phyloP scores from a whole-genome alignment of 345 rosid species.

The Microcos paniculata region DNA sequence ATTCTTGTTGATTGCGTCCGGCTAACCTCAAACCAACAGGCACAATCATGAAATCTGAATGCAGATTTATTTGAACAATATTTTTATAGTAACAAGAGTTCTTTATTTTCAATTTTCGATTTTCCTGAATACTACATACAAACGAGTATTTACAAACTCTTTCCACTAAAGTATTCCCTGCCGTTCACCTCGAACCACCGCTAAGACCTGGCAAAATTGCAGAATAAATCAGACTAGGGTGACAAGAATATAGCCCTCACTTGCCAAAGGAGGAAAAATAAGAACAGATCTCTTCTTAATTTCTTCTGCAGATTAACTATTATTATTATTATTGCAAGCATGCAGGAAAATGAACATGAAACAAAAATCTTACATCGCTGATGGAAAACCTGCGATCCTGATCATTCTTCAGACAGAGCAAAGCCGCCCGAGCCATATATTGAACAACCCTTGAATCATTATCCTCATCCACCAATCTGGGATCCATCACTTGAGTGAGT shows the following conservation, averaged over 20 bases:
- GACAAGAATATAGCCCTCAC: background rate
- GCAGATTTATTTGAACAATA: background rate
- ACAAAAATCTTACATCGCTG: constrained; percentile 30
- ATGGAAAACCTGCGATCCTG: constrained; percentile 20
- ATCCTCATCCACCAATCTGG: constrained; percentile 27
- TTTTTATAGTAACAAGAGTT: background rate
- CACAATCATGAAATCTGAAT: background rate
- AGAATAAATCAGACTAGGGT: background rate
- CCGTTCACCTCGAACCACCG: constrained; percentile 46
- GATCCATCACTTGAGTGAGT: constrained; percentile 29
- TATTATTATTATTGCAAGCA: background rate
- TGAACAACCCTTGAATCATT: constrained; percentile 23
- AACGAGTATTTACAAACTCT: background rate
- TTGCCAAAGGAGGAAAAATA: background rate
- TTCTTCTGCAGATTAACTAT: background rate
- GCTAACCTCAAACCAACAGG: background rate
- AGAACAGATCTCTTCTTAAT: background rate
- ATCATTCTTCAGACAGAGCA: constrained; percentile 38
- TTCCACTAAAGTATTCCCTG: constrained; percentile 12
- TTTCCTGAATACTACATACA: background rate
- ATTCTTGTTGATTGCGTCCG: no score
- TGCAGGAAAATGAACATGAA: background rate
- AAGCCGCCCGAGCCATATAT: constrained; percentile 40
- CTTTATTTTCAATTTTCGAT: background rate
- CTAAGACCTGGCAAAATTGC: constrained; percentile 36